Percentiles rank a stretch among this genome's conserved stretches.
Evolutionary conservation across 352 stramenopile genomes (phyloP).

Genomic region (Pythium guiyangense): DNA sequence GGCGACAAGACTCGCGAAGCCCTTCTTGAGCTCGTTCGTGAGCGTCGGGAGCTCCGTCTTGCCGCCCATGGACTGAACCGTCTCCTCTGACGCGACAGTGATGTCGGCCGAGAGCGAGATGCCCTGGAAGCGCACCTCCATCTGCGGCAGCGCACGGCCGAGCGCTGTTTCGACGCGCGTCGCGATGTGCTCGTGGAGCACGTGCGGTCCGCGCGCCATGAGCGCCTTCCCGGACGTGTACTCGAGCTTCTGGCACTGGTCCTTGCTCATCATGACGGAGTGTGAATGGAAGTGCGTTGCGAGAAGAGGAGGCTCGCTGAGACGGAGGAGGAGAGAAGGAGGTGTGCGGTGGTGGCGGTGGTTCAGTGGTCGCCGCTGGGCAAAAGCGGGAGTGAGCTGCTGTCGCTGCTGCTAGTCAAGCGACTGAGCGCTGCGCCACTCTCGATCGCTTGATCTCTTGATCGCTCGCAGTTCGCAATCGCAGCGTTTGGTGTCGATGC

Average conservation of each 20-base stretch:
- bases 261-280: constrained; percentile 7
- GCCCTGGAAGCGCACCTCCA: constrained; percentile 46
- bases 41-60: constrained; percentile 34
- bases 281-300: not conserved
- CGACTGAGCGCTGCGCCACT: too few species aligned
- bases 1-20: constrained; percentile 11
- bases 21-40: constrained; percentile 29
- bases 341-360: too few species aligned
- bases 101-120: constrained; percentile 37
- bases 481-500: too few species aligned
- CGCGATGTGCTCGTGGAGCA: constrained; percentile 29
- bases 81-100: constrained; percentile 10
- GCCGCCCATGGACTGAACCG: not conserved
- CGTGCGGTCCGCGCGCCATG: constrained; percentile 27
- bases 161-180: constrained; percentile 27
- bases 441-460: too few species aligned
- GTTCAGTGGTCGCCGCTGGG: too few species aligned
- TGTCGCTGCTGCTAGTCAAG: too few species aligned
- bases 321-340: too few species aligned
- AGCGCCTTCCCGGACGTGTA: constrained; percentile 23
- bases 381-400: too few species aligned
- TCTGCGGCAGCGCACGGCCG: constrained; percentile 33
- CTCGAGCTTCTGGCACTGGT: too few species aligned
- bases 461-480: too few species aligned
- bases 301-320: too few species aligned